Evolutionary conservation across 352 stramenopile genomes (phyloP).

Genomic region (Pythium biforme): DNA sequence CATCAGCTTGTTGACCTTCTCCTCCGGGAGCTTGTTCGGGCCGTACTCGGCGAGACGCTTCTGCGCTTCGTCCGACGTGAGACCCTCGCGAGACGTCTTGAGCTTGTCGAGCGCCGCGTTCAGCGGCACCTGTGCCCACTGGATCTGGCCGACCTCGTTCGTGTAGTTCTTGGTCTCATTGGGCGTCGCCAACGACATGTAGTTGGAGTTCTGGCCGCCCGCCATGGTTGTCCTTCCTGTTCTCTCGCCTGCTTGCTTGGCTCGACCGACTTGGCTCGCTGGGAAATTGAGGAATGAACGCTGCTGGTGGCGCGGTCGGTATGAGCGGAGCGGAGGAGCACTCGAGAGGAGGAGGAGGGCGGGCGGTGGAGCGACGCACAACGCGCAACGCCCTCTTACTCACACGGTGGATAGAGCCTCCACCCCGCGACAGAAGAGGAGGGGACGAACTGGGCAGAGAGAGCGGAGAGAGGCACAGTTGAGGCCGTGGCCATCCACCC

Average conservation of each 20-base stretch:
- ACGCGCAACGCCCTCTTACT: background rate
- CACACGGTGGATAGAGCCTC: background rate
- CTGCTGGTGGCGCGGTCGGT: background rate
- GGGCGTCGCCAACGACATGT: constrained; percentile 77
- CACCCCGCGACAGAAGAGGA: background rate
- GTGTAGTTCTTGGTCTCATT: constrained; percentile 81
- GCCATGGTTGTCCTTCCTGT: constrained; percentile 44
- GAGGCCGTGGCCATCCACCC: constrained; percentile 10
- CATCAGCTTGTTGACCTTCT: constrained; percentile 77
- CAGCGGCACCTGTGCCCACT: constrained; percentile 70
- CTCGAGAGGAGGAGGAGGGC: background rate
- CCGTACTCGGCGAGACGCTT: constrained; percentile 74
- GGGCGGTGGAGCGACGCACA: background rate
- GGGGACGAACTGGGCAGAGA: constrained; percentile 1
- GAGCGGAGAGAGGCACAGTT: constrained; percentile 9
- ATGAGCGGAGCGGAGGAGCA: background rate
- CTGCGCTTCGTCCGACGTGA: constrained; percentile 74
- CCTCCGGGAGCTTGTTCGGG: constrained; percentile 79
- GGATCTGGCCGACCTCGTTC: constrained; percentile 73
- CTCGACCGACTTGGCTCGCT: constrained; percentile 13
- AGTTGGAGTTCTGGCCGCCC: constrained; percentile 47
- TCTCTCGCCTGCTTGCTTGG: constrained; percentile 12
- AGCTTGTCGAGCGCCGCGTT: constrained; percentile 85
- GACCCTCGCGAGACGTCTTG: constrained; percentile 62
- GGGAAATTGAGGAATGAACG: constrained; percentile 73